phyloP scores from a whole-genome alignment of 179 eudicot genomes.

The Gypsophila paniculata region DNA sequence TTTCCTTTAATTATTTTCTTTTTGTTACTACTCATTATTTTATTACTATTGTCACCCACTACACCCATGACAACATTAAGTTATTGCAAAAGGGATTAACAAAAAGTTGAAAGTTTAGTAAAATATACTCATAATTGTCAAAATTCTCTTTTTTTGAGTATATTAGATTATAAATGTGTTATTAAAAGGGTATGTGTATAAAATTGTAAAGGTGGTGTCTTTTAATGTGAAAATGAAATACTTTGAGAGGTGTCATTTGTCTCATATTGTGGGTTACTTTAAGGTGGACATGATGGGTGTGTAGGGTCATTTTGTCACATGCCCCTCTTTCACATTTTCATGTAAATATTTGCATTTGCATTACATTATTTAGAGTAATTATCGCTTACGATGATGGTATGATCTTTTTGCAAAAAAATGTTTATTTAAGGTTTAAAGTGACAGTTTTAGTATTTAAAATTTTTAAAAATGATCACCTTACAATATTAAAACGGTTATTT shows the following conservation, averaged over 20 bases:
- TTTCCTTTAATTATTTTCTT: constrained; percentile 3
- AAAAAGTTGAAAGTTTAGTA: neutral
- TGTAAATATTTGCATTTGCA: constrained; percentile 12
- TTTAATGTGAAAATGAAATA: constrained; percentile 24
- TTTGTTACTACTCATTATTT: constrained; percentile 15
- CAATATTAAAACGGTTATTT: no score
- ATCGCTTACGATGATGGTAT: no score
- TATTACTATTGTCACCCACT: constrained; percentile 24
- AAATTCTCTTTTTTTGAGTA: neutral
- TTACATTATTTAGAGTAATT: no score
- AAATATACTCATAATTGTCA: neutral
- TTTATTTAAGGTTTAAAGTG: no score
- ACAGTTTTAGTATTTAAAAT: no score
- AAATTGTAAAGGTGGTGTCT: constrained; percentile 24
- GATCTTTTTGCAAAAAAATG: no score
- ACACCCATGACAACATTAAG: neutral
- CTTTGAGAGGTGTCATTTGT: constrained; percentile 43
- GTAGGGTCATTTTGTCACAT: constrained; percentile 37
- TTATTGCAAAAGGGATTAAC: constrained; percentile 8
- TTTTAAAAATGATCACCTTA: no score
- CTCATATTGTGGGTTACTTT: constrained; percentile 52
- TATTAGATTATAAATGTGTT: neutral
- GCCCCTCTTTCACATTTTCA: constrained; percentile 33
- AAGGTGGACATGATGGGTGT: constrained; percentile 44
- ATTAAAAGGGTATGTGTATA: neutral